Evolutionary conservation across 306 rosid genomes (phyloP).

Genomic region (Datisca glomerata): DNA sequence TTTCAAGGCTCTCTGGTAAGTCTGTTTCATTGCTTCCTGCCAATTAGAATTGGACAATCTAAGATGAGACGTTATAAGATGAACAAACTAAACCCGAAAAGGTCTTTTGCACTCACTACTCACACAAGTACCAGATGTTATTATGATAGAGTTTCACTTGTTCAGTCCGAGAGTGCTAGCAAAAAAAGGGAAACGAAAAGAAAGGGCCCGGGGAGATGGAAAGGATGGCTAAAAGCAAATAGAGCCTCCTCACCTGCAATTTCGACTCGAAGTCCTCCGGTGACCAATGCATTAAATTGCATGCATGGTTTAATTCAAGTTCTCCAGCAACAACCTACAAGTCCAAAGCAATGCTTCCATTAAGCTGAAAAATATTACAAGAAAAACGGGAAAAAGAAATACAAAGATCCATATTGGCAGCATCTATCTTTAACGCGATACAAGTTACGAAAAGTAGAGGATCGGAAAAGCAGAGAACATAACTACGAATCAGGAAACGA

Average conservation of each 20-base stretch:
- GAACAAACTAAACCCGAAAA: neutral
- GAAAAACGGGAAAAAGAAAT: neutral
- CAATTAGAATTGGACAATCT: slow-evolving; percentile 11
- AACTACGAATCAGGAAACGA: too few relatives aligned
- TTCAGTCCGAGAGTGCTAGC: too few relatives aligned
- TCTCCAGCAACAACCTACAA: slow-evolving; percentile 91
- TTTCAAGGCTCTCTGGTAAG: slow-evolving; percentile 81
- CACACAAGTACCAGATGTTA: too few relatives aligned
- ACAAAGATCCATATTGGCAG: slow-evolving; percentile 1
- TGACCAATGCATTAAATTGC: slow-evolving; percentile 87
- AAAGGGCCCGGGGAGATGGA: too few relatives aligned
- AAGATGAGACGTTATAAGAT: neutral
- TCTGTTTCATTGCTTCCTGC: slow-evolving; percentile 93
- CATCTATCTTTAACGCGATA: too few relatives aligned
- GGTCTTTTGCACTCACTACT: too few relatives aligned
- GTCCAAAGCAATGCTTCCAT: slow-evolving; percentile 2
- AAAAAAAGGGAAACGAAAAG: too few relatives aligned
- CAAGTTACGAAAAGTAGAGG: too few relatives aligned
- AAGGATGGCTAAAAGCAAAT: slow-evolving; percentile 3
- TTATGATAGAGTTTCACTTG: too few relatives aligned
- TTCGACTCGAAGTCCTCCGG: slow-evolving; percentile 89
- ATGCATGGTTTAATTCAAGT: slow-evolving; percentile 80
- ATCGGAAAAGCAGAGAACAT: too few relatives aligned
- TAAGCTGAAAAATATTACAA: neutral
- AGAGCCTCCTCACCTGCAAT: slow-evolving; percentile 56